phyloP scores from a whole-genome alignment of 192 early-diverging fungal species.

The Umbelopsis ramanniana region DNA sequence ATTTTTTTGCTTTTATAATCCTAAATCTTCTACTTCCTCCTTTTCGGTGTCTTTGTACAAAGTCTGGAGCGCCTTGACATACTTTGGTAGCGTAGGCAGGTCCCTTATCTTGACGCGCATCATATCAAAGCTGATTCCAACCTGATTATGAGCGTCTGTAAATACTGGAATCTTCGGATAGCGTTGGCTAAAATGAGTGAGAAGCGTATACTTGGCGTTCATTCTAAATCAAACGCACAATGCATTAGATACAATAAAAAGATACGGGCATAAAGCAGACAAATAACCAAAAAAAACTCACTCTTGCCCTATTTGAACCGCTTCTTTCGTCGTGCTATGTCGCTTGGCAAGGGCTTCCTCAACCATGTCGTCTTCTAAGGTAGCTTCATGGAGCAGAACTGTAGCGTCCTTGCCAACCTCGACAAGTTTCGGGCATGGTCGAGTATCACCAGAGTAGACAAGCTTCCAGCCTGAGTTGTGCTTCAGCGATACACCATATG shows the following conservation, averaged over 20 bases:
- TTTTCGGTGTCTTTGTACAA: constrained; percentile 55
- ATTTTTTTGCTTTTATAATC: not conserved
- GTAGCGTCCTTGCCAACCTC: constrained; percentile 69
- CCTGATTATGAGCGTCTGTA: constrained; percentile 42
- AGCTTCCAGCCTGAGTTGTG: constrained; percentile 77
- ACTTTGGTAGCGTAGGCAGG: constrained; percentile 53
- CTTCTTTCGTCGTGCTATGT: constrained; percentile 89
- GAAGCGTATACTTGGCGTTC: constrained; percentile 79
- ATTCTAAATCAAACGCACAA: constrained; percentile 55
- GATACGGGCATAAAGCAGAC: not conserved
- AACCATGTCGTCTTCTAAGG: constrained; percentile 73
- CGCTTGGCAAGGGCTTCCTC: constrained; percentile 78
- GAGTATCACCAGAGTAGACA: constrained; percentile 93
- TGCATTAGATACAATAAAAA: not conserved
- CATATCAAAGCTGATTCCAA: constrained; percentile 81
- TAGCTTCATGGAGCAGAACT: constrained; percentile 92
- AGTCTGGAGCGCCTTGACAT: constrained; percentile 54
- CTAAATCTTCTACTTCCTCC: constrained; percentile 20
- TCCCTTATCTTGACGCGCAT: constrained; percentile 65
- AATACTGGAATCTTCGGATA: constrained; percentile 85
- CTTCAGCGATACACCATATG: constrained; percentile 77
- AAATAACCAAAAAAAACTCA: constrained; percentile 30
- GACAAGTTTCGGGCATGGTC: constrained; percentile 79
- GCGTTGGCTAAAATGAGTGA: constrained; percentile 97
- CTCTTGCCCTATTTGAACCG: constrained; percentile 78